Evolutionary conservation across 345 rosid species (phyloP).

Genomic region (Camelina laxa): DNA sequence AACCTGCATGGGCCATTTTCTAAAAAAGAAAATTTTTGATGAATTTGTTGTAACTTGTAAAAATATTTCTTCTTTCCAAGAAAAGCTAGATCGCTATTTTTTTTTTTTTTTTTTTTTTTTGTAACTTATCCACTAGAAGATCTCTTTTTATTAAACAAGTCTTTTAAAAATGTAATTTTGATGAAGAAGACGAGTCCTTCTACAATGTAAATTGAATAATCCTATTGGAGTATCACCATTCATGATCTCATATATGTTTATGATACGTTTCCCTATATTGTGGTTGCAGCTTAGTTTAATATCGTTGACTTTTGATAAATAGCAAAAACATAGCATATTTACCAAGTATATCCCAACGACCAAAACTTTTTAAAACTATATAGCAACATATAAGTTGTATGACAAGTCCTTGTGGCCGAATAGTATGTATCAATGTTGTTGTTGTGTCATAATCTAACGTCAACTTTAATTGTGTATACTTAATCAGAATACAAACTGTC

Average conservation of each 20-base stretch:
- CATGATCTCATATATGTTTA: neutral
- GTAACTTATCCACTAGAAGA: no score
- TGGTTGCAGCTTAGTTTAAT: neutral
- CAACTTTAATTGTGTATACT: neutral
- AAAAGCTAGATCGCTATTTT: no score
- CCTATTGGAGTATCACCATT: neutral
- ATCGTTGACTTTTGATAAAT: neutral
- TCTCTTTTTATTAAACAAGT: neutral
- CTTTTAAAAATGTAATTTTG: neutral
- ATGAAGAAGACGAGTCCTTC: neutral
- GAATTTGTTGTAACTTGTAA: no score
- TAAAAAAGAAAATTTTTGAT: no score
- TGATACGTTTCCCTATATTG: neutral
- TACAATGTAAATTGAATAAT: neutral
- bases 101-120: no score
- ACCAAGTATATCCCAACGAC: neutral
- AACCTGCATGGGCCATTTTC: constrained; percentile 59
- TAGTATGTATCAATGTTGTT: neutral
- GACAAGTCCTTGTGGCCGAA: neutral
- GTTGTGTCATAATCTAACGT: neutral
- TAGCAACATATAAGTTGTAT: neutral
- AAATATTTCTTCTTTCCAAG: no score
- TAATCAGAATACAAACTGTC: no score
- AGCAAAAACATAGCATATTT: neutral
- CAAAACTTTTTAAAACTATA: neutral